phyloP scores from a whole-genome alignment of 1,284 basidiomycete species.

The Peniophora sp. region DNA sequence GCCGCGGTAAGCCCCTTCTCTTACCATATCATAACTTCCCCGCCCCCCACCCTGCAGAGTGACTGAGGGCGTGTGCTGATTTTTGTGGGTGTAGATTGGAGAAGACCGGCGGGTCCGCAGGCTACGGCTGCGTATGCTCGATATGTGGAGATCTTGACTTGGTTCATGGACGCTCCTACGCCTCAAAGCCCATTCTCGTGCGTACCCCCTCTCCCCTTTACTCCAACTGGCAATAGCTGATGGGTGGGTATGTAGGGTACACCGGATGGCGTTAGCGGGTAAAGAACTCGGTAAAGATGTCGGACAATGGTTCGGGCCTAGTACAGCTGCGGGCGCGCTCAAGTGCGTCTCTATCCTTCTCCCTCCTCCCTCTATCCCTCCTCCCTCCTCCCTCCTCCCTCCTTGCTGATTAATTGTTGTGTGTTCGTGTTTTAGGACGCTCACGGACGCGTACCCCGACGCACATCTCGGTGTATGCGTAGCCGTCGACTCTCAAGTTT shows the following conservation, averaged over 20 bases:
- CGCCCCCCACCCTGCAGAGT: too few species aligned
- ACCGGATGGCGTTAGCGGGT: slow-evolving; percentile 92
- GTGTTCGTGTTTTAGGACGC: slow-evolving; percentile 41
- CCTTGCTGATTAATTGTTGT: too few species aligned
- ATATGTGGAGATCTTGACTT: slow-evolving; percentile 86
- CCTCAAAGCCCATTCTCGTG: too few species aligned
- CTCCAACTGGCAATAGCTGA: too few species aligned
- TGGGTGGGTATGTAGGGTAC: too few species aligned
- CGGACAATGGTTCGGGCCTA: slow-evolving; percentile 97
- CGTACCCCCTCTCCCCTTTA: slow-evolving; percentile 86
- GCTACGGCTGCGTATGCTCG: slow-evolving; percentile 56
- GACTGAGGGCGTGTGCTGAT: too few species aligned
- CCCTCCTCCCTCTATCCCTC: too few species aligned
- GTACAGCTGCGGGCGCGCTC: slow-evolving; percentile 92
- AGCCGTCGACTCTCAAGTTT: slow-evolving; percentile 79
- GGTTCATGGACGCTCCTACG: slow-evolving; percentile 96
- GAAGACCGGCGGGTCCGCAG: too few species aligned
- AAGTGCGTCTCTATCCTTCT: too few species aligned
- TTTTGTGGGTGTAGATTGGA: too few species aligned
- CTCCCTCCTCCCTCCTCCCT: neutral
- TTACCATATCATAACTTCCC: too few species aligned
- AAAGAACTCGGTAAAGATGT: slow-evolving; percentile 94
- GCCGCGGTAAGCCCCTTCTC: slow-evolving; percentile 57
- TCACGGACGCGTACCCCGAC: slow-evolving; percentile 76
- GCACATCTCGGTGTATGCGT: slow-evolving; percentile 79